Evolutionary conservation across 2,329 filamentous ascomycete species (phyloP), one percentile per base, ranked within the genome.

Genomic region (Fusarium decemcellulare): DNA sequence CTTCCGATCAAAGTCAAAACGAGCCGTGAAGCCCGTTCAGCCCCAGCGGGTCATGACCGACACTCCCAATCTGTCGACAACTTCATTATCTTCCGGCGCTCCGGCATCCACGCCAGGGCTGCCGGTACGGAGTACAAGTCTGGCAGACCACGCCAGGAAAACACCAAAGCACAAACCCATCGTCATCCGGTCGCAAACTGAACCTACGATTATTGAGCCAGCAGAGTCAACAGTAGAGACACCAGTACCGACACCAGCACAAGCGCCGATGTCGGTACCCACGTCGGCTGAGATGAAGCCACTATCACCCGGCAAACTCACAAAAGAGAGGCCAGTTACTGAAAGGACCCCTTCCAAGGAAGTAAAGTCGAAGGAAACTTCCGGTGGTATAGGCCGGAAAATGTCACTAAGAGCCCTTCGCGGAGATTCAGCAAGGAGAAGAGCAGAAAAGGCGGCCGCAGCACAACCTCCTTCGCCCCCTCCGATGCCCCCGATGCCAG

Each of bases 1-100:
- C n/a, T 88, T 91, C 67, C 85, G 79, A 60, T 81, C 80, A 34
- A 81, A 78, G 40, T 80, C 79, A 44, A 81, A 78, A 62, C 72
- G 76, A 44, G 30, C 50, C 50, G 60, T 54, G 34, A 75, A 72
- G 15, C 67, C 74, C 8, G 29, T 51, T 5, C 71, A 70, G 32
- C 67, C 70, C 11, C 72, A 72, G 43, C 67, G 72, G n/a, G 63
- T 72, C 11, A 67, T 74, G 59, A 74, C 70, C 15, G 73, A 76
- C 37, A 74, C 54, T 18, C 57, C 68, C 23, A 74, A 74, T 29
- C 44, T 60, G 44, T 74, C 73, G 10, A 65, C 62, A 30, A 64
- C 62, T 11, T 73, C 73, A 39, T 43, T 76, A 29, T 46, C 65
- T 15, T 59, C 67, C 14, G 52, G 46, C 51, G 53, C 55, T 11